Percentiles rank a stretch among this genome's conserved stretches.
Evolutionary conservation across 2,329 filamentous ascomycete genomes (phyloP).

Genomic region (Diplodia scrobiculata): DNA sequence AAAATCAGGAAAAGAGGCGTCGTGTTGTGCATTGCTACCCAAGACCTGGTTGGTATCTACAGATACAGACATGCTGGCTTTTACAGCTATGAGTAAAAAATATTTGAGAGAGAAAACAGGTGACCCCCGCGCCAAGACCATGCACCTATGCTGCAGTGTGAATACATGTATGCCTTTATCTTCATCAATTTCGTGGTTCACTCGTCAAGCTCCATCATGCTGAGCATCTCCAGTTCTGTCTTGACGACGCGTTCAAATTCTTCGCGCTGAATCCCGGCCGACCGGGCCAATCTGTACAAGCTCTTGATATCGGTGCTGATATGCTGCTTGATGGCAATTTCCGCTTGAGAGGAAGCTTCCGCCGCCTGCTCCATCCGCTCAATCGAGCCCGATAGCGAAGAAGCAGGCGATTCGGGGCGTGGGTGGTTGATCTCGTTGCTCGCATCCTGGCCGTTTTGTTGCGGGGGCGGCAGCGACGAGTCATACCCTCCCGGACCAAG

Average conservation of each 20-base stretch:
- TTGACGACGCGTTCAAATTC: slow-evolving; percentile 74
- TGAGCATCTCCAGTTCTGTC: slow-evolving; percentile 70
- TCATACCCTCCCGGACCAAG: slow-evolving; percentile 40
- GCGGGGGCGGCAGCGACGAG: slow-evolving; percentile 37
- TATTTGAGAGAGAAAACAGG: not conserved
- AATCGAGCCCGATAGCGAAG: slow-evolving; percentile 45
- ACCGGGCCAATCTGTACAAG: slow-evolving; percentile 69
- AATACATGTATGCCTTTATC: slow-evolving; percentile 2
- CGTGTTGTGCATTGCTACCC: slow-evolving; percentile 18
- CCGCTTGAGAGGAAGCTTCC: slow-evolving; percentile 62
- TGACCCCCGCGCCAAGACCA: not conserved
- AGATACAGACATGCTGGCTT: slow-evolving; percentile 7
- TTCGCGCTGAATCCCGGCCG: slow-evolving; percentile 70
- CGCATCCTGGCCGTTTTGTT: slow-evolving; percentile 15
- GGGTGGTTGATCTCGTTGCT: slow-evolving; percentile 29
- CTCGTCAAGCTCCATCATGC: slow-evolving; percentile 65
- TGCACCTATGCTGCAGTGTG: slow-evolving; percentile 19
- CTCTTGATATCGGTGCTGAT: slow-evolving; percentile 76
- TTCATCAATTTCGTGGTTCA: slow-evolving; percentile 19
- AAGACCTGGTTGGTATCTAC: slow-evolving; percentile 19
- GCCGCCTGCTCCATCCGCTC: slow-evolving; percentile 61
- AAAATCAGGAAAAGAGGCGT: not conserved
- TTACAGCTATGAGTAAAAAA: not conserved
- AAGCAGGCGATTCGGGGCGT: slow-evolving; percentile 46
- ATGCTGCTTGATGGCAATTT: slow-evolving; percentile 76